phyloP scores from a whole-genome alignment of 2,329 filamentous ascomycete species.

The Penicillium sclerotigenum region DNA sequence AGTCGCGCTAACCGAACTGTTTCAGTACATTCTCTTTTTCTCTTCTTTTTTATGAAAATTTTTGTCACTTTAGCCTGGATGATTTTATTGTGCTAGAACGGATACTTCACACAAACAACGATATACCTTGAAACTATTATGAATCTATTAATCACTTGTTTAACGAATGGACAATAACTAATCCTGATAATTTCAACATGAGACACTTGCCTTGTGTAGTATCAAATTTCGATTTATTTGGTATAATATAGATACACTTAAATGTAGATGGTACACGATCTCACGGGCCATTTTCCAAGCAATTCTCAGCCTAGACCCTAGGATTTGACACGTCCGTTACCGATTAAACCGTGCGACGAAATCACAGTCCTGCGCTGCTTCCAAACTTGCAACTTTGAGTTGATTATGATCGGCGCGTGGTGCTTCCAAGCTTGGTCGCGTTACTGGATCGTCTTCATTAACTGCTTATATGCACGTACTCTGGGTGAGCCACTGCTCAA shows the following conservation, averaged over 20 bases:
- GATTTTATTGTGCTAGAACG: neutral
- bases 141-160: neutral
- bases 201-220: neutral
- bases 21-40: neutral
- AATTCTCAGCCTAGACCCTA: no score
- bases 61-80: neutral
- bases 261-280: neutral
- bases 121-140: neutral
- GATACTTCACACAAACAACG: neutral
- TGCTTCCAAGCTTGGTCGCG: no score
- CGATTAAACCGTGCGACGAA: no score
- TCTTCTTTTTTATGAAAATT: neutral
- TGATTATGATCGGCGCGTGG: no score
- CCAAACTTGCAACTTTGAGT: no score
- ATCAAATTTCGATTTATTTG: neutral
- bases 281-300: no score
- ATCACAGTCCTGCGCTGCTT: no score
- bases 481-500: no score
- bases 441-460: no score
- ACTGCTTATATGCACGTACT: no score
- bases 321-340: no score
- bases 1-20: neutral
- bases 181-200: neutral
- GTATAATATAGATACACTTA: neutral
- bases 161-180: neutral